A percentile compares a stretch with the other conserved stretches of the same genome.
These are phyloP conservation scores for Omphalotus olearius DNA, from an alignment of 1,284 basidiomycete species.

Conservation along the genomic window DNA sequence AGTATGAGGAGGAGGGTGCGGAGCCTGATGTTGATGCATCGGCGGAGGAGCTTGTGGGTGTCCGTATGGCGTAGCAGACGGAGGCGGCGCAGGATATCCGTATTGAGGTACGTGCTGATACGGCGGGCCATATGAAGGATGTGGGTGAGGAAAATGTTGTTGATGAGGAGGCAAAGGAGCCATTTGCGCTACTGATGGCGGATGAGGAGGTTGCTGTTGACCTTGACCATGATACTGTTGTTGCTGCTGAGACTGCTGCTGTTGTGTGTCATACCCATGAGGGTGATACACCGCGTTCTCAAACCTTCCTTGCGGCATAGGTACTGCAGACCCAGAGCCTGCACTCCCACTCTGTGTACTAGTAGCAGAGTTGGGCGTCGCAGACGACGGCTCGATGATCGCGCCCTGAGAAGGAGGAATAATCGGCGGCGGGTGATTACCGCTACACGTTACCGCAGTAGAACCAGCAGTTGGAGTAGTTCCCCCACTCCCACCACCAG, in stretches of 20 bases:
- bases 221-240: constrained; percentile 10
- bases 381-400: not conserved
- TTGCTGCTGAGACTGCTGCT: constrained; percentile 16
- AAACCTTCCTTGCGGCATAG: not conserved
- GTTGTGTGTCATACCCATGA: constrained; percentile 1
- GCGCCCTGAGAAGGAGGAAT: constrained; percentile 6
- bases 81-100: constrained; percentile 6
- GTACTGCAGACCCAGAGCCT: not conserved
- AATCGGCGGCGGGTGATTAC: not conserved
- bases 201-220: constrained; percentile 9
- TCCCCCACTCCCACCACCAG: not conserved
- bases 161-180: constrained; percentile 11
- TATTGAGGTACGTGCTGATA: constrained; percentile 7
- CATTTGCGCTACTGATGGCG: constrained; percentile 8
- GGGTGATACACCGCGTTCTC: not conserved
- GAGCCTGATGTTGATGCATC: not conserved
- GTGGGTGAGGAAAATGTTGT: constrained; percentile 19
- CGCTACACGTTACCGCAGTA: not conserved
- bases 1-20: not conserved
- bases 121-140: constrained; percentile 2
- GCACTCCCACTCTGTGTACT: not conserved
- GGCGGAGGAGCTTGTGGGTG: not conserved
- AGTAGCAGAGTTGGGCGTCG: not conserved
- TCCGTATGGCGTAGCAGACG: constrained; percentile 1
- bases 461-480: not conserved